phyloP scores from a whole-genome alignment of 1,284 basidiomycete species.

The Heterobasidion occidentale region DNA sequence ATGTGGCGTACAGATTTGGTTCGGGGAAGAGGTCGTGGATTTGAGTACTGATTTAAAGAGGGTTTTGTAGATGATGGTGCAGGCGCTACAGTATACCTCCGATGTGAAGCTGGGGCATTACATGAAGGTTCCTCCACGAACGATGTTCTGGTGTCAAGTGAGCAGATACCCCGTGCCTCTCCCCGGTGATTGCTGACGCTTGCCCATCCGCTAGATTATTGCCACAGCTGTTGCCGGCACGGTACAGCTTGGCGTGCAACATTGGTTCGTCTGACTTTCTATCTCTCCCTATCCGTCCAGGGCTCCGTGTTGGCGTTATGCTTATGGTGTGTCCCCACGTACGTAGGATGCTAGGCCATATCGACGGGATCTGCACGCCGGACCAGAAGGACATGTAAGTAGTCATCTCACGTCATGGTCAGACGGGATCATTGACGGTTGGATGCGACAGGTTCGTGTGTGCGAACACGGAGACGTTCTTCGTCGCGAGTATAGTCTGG shows the following conservation, averaged over 20 bases:
- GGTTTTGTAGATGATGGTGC: conserved; percentile 14
- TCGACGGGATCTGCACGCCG: conserved; percentile 39
- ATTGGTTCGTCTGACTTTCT: conserved; percentile 29
- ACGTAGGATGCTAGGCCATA: conserved; percentile 49
- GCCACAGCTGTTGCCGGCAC: conserved; percentile 58
- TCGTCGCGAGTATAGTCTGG: conserved; percentile 7
- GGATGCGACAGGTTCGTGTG: conserved; percentile 30
- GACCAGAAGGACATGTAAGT: conserved; percentile 34
- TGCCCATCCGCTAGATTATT: conserved; percentile 39
- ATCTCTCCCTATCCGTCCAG: background rate
- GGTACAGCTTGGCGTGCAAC: conserved; percentile 55
- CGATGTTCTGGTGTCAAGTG: conserved; percentile 45
- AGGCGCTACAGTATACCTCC: conserved; percentile 38
- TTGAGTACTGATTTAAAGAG: conserved; percentile 6
- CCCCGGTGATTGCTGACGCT: conserved; percentile 11
- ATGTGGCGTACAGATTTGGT: background rate
- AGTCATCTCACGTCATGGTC: background rate
- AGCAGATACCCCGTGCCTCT: conserved; percentile 16
- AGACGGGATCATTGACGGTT: conserved; percentile 7
- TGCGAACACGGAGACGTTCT: conserved; percentile 29
- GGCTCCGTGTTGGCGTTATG: background rate
- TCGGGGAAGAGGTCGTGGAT: too few species aligned
- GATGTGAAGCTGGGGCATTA: conserved; percentile 71
- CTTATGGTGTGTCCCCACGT: background rate
- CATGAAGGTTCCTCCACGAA: conserved; percentile 54